phyloP scores from a whole-genome alignment of 1,284 basidiomycete genomes.

The Cutaneotrichosporon sp. region DNA sequence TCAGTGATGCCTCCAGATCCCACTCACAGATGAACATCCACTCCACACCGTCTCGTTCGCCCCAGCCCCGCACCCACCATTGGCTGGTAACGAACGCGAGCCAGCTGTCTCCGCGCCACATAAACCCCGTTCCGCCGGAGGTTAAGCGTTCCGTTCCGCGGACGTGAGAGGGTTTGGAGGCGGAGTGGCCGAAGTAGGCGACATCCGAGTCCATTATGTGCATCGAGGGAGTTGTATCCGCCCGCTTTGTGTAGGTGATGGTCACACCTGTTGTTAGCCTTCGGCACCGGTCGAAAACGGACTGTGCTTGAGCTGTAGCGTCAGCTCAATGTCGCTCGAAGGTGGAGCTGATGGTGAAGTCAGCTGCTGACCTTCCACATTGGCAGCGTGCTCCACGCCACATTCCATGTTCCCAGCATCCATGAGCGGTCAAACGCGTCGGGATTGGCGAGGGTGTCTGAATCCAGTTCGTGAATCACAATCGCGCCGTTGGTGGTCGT shows the following conservation, averaged over 20 bases:
- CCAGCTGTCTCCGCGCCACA: conserved; percentile 53
- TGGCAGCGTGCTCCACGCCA: conserved; percentile 52
- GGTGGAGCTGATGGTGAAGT: too few species aligned
- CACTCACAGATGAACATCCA: conserved; percentile 53
- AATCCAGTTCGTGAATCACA: not conserved
- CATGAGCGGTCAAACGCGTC: conserved; percentile 36
- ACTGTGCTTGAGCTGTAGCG: not conserved
- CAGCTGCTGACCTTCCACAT: conserved; percentile 51
- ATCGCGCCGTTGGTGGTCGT: too few species aligned
- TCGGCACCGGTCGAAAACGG: too few species aligned
- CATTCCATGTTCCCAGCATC: conserved; percentile 53
- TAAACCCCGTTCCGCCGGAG: conserved; percentile 40
- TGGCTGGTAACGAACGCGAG: conserved; percentile 51
- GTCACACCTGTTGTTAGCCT: conserved; percentile 1
- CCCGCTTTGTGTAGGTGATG: conserved; percentile 5
- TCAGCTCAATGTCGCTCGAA: not conserved
- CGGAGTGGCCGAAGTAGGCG: not conserved
- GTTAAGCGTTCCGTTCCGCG: conserved; percentile 44
- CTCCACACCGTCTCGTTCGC: conserved; percentile 34
- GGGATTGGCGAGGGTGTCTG: not conserved
- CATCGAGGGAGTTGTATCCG: not conserved
- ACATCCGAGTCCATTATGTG: conserved; percentile 1
- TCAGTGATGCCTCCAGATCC: not conserved
- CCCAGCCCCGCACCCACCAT: conserved; percentile 54
- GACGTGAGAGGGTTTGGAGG: conserved; percentile 22